phyloP scores from a whole-genome alignment of 352 stramenopile species.

The Phytopythium aichiense region DNA sequence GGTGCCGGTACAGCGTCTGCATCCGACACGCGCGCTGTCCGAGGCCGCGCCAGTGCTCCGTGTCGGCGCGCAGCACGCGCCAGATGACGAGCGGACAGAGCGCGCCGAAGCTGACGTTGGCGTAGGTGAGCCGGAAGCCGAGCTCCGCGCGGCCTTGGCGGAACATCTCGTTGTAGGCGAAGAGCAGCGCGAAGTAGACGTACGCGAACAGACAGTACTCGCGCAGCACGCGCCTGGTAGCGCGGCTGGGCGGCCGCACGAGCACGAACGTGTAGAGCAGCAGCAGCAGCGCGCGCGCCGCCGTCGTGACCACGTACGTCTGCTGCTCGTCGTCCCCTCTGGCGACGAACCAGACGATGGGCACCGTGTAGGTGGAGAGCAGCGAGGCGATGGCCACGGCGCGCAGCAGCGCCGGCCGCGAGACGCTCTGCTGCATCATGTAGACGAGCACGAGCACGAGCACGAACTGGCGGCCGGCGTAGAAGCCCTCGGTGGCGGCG shows the following conservation, averaged over 20 bases:
- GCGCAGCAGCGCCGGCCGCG: constrained; percentile 17
- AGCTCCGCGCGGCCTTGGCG: constrained; percentile 10
- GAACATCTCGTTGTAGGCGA: constrained; percentile 15
- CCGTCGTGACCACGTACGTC: constrained; percentile 12
- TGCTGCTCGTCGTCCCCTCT: constrained; percentile 1
- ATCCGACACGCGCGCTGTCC: constrained; percentile 24
- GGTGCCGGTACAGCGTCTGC: constrained; percentile 24
- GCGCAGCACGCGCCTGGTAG: constrained; percentile 11
- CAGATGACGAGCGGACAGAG: constrained; percentile 39
- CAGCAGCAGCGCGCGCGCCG: constrained; percentile 11
- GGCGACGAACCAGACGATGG: constrained; percentile 16
- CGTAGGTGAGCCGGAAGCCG: constrained; percentile 11
- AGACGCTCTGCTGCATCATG: constrained; percentile 35
- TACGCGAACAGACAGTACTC: constrained; percentile 24
- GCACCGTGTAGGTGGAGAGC: constrained; percentile 23
- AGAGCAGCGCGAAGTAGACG: constrained; percentile 18
- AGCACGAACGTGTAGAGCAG: constrained; percentile 21
- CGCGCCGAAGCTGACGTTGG: constrained; percentile 11
- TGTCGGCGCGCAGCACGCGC: constrained; percentile 40
- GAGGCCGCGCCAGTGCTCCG: constrained; percentile 46
- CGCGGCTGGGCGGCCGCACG: constrained; percentile 12
- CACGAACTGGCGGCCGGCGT: constrained; percentile 34
- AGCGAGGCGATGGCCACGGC: constrained; percentile 20
- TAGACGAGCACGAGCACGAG: constrained; percentile 34
- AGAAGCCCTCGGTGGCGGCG: constrained; percentile 22